Evolutionary conservation across 2,329 filamentous ascomycete species (phyloP), one percentile per base, ranked within the genome.

Genomic region (Aureobasidium sp.): DNA sequence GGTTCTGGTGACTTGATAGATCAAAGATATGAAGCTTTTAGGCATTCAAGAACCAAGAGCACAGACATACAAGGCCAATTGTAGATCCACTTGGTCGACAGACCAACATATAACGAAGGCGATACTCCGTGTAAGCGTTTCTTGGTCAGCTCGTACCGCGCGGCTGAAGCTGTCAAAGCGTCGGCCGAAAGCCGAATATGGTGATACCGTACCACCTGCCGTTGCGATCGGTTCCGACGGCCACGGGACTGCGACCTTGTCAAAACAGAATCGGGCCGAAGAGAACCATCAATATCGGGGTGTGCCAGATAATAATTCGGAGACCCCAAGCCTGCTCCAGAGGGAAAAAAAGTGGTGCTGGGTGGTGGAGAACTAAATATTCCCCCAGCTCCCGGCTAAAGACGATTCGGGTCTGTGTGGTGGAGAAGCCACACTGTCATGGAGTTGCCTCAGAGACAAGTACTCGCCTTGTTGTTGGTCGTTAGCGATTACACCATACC

Each of bases 271-370:
- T 59, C 55, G 55, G 55, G 42, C 55, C 55, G 55, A 59, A 48
- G n/a, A 25, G 29, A 36, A 44, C n/a, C 25, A 52, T 20, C 34
- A 22, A 8, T 15, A 12, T 12, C 11, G 34, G 20, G 41, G 27
- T 14, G 44, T 47, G 44, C 42, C 55, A 59, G 55, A 48, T 20
- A 59, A 59, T 59, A 12, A 47, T 47, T 48, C 55, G 55, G 55
- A 59, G 55, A 59, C 55, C 55, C 55, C 55, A 39, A 29, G 12
- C 25, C n/a, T 48, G 39, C 41, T 57, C 41, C 53, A 57, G 17
- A 7, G n/a, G 22, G 22, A 25, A 48, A 47, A 44, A 48, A 34
- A 59, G 55, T 59, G 42, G 25, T 59, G 42, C 42, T 59, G 37
- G 31, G 45, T 31, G 41, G 22, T 55, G 51, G 51, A 41, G 37